phyloP scores from a whole-genome alignment of 2,329 filamentous ascomycete genomes.

The Colletotrichum eleusines region DNA sequence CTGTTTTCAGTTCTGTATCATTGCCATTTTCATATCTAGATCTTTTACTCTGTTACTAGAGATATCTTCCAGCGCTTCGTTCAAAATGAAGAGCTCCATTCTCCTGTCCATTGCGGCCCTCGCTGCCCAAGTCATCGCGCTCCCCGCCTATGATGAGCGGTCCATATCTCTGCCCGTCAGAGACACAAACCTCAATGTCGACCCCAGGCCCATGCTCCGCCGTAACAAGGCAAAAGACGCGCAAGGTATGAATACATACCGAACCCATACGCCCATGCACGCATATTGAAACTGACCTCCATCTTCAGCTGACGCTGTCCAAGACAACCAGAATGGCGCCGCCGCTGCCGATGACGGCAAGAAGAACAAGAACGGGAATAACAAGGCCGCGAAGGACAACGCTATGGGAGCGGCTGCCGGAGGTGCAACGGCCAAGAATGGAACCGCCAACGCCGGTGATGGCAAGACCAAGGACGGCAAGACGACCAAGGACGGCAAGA shows the following conservation, averaged over 20 bases:
- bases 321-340: neutral
- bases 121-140: slow-evolving; percentile 40
- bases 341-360: neutral
- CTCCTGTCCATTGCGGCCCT: slow-evolving; percentile 39
- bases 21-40: slow-evolving; percentile 3
- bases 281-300: neutral
- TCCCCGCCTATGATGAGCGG: slow-evolving; percentile 30
- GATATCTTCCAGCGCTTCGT: slow-evolving; percentile 11
- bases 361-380: neutral
- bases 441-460: slow-evolving; percentile 20
- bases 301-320: neutral
- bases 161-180: slow-evolving; percentile 26
- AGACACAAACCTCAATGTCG: slow-evolving; percentile 17
- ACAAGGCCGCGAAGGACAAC: too few species aligned
- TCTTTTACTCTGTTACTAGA: neutral
- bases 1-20: neutral
- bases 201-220: slow-evolving; percentile 30
- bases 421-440: slow-evolving; percentile 22
- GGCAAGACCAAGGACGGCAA: neutral
- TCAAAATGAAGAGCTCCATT: slow-evolving; percentile 41
- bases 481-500: too few species aligned
- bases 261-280: too few species aligned
- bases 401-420: neutral
- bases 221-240: slow-evolving; percentile 17
- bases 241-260: slow-evolving; percentile 6